phyloP scores from a whole-genome alignment of 192 early-diverging fungal genomes.

The Coemansia sp. region DNA sequence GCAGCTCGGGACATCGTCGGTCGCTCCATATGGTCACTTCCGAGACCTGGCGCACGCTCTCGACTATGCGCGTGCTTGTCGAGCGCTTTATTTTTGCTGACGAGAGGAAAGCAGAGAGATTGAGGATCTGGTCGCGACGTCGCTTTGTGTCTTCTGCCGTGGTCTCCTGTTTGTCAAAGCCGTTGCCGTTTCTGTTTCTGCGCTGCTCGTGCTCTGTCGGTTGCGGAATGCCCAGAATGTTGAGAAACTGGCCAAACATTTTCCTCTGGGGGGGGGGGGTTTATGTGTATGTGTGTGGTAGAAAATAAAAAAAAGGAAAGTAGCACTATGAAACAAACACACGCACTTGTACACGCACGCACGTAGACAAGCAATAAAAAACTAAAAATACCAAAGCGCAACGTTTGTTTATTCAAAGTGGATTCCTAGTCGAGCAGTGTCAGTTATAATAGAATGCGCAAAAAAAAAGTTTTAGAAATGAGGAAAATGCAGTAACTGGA shows the following conservation, averaged over 20 bases:
- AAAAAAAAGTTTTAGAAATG: no score
- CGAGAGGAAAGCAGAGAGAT: conserved; percentile 20
- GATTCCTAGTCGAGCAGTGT: no score
- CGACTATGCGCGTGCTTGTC: conserved; percentile 28
- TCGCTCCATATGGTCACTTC: conserved; percentile 49
- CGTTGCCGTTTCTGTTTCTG: conserved; percentile 8
- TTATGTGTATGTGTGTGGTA: not conserved
- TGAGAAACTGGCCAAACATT: conserved; percentile 32
- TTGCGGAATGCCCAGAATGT: conserved; percentile 22
- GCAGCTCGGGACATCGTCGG: conserved; percentile 41
- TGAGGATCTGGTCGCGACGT: conserved; percentile 5
- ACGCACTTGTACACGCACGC: no score
- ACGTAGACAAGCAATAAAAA: no score
- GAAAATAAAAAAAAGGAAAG: not conserved
- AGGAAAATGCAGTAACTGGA: no score
- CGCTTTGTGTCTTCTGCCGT: not conserved
- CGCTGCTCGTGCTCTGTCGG: conserved; percentile 6
- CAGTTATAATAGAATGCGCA: no score
- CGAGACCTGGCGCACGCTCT: conserved; percentile 39
- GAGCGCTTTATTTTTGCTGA: conserved; percentile 11
- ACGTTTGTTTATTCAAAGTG: no score
- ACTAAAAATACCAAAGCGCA: no score
- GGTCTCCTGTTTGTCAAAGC: not conserved
- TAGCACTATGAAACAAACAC: not conserved
- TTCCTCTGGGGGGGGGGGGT: no score